Conservation (phyloP, 192 early-diverging fungal genomes). For the Coemansia furcata region DNA sequence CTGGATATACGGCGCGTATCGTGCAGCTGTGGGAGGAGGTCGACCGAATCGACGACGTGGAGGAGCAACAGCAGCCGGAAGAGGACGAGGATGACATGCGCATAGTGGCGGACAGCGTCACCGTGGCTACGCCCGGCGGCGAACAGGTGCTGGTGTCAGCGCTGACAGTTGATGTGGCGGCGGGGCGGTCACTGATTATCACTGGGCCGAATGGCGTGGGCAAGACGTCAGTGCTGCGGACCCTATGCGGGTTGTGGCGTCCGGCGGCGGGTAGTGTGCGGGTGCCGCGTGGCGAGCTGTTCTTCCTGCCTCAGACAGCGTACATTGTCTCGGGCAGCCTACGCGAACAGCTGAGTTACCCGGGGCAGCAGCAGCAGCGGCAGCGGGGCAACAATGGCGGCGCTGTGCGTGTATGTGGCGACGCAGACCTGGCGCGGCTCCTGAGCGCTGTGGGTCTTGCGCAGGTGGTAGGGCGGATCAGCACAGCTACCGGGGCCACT, state of each 20-base stretch:
- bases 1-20: conserved; percentile 78
- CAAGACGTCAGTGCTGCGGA: conserved; percentile 79
- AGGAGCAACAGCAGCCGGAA: neutral
- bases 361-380: conserved; percentile 30
- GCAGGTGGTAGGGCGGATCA: conserved; percentile 19
- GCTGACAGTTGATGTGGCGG: conserved; percentile 50
- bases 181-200: conserved; percentile 63
- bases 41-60: conserved; percentile 28
- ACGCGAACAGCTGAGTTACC: conserved; percentile 66
- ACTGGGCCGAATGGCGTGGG: conserved; percentile 80
- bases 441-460: conserved; percentile 27
- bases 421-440: conserved; percentile 20
- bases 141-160: conserved; percentile 29
- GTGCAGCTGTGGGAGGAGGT: conserved; percentile 75
- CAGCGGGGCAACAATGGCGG: conserved; percentile 9
- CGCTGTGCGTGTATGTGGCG: conserved; percentile 16
- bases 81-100: neutral
- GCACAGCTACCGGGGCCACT: neutral
- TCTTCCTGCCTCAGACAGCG: conserved; percentile 70
- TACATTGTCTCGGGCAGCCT: conserved; percentile 64
- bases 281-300: conserved; percentile 32
- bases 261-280: conserved; percentile 53
- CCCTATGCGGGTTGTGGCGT: conserved; percentile 75
- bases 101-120: conserved; percentile 19
- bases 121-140: conserved; percentile 29